A percentile compares a stretch with the other conserved stretches of the same genome.
Evolutionary conservation across 805 yeast genomes (phyloP).

Genomic region (Lachancea sp.): DNA sequence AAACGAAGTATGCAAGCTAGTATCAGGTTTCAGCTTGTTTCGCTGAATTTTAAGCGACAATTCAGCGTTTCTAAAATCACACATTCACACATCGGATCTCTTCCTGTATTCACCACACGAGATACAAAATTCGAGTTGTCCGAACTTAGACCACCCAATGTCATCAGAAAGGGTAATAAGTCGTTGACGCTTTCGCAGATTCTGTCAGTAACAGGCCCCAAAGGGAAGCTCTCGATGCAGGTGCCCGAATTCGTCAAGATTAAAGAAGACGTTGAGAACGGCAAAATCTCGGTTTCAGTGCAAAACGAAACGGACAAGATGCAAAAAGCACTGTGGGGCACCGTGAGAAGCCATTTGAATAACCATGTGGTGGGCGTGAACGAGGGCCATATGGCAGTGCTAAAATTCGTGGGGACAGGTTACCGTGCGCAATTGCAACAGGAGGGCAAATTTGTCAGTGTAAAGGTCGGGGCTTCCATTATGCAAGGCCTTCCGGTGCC

Average conservation of each 20-base stretch:
- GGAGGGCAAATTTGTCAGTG: slow-evolving; percentile 49
- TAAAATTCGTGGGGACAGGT: slow-evolving; percentile 94
- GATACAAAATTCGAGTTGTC: slow-evolving; percentile 44
- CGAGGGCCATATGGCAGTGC: slow-evolving; percentile 84
- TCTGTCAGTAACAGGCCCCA: slow-evolving; percentile 67
- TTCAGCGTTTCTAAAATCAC: neutral
- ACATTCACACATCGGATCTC: slow-evolving; percentile 69
- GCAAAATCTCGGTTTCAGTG: slow-evolving; percentile 49
- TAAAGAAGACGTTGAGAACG: slow-evolving; percentile 19
- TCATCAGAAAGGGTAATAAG: slow-evolving; percentile 61
- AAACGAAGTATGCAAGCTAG: too few species aligned
- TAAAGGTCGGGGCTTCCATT: slow-evolving; percentile 85
- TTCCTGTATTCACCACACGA: slow-evolving; percentile 63
- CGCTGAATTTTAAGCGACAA: neutral
- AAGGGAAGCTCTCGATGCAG: slow-evolving; percentile 56
- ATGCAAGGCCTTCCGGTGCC: slow-evolving; percentile 76
- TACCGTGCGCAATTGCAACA: slow-evolving; percentile 80
- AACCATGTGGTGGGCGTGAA: slow-evolving; percentile 82
- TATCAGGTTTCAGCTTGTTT: neutral
- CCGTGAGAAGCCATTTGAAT: slow-evolving; percentile 69
- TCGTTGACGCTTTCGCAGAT: slow-evolving; percentile 51
- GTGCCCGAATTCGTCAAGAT: slow-evolving; percentile 68
- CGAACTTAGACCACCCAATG: slow-evolving; percentile 45
- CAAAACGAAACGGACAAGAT: slow-evolving; percentile 47
- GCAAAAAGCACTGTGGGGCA: slow-evolving; percentile 94